phyloP scores from a whole-genome alignment of 441 rosid species.

The Pelargonium australe region DNA sequence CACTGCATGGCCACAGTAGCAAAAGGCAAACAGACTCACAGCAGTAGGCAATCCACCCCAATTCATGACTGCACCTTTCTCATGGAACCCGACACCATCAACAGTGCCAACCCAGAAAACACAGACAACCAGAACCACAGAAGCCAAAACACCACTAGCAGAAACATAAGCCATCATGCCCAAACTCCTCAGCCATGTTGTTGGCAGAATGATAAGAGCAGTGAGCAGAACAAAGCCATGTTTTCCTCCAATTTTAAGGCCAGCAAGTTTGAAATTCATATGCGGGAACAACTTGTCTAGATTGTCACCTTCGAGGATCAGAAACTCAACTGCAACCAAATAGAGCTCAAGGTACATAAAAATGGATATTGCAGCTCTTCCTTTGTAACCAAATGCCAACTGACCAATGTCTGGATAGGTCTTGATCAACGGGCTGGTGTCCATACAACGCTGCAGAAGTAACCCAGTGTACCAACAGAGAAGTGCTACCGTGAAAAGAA shows the following conservation, averaged over 20 bases:
- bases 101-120: conserved; percentile 48
- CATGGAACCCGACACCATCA: conserved; percentile 50
- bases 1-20: conserved; percentile 59
- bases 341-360: conserved; percentile 52
- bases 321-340: conserved; percentile 56
- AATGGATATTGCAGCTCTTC: conserved; percentile 45
- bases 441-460: conserved; percentile 54
- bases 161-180: conserved; percentile 52
- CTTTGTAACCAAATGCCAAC: conserved; percentile 56
- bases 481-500: conserved; percentile 45
- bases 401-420: conserved; percentile 59
- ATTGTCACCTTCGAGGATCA: conserved; percentile 64
- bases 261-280: conserved; percentile 26
- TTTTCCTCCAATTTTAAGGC: conserved; percentile 39
- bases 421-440: conserved; percentile 28
- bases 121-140: conserved; percentile 36
- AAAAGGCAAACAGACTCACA: conserved; percentile 47
- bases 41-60: conserved; percentile 53
- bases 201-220: conserved; percentile 45
- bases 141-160: conserved; percentile 53
- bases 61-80: conserved; percentile 32
- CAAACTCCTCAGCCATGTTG: conserved; percentile 60
- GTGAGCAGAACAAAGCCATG: conserved; percentile 45
- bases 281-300: conserved; percentile 50
- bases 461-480: conserved; percentile 58